Base-by-base conservation (phyloP, 2,329 filamentous ascomycete species). In the Talaromyces sp. region DNA sequence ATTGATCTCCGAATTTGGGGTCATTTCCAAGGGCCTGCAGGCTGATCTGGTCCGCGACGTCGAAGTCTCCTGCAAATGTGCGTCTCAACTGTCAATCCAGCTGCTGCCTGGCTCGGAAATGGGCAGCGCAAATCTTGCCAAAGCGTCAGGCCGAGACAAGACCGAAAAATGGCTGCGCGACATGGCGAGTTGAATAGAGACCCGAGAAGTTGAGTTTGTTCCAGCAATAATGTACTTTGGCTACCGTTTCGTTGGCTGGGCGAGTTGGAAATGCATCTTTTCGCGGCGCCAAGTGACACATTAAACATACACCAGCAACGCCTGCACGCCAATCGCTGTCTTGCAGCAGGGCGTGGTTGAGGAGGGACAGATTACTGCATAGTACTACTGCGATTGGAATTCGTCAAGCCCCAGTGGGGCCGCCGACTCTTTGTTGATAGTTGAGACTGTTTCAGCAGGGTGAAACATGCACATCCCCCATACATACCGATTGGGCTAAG, bases 81-180 rank as follows among this genome's bases (percentile, higher is more conserved):
- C 49, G 19, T 53, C 49, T 30, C 49, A 53, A 30, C 7, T 28
- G 25, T 27, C 15, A 19, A 10, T 53, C 49, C 27, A 28, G 15
- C 15, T 53, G 25, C 27, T 28, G 49, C 49, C n/a, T 1, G 49
- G 49, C 49, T 53, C 49, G 27, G 44, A 49, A 15, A 58, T 56
- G 32, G 60, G 30, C 51, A 55, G 49, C 49, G 47, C 30, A 15
- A 59, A 55, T 36, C 57, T 62, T 11, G 30, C 55, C 51, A 62
- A 59, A 57, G 60, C 60, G 15, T 49, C 56, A n/a, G 60, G 57
- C 36, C 60, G 57, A 2, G 60, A 62, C 22, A 49, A 27, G 57
- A 56, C 56, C n/a, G 60, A 62, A n/a, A 33, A 55, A 44, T 62
- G 60, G 60, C 30, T 59, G 25, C 53, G 52, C 13, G 33, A 55